Conservation (phyloP, 495 filamentous ascomycete genomes). For the Saxispiralis lemnorum region DNA sequence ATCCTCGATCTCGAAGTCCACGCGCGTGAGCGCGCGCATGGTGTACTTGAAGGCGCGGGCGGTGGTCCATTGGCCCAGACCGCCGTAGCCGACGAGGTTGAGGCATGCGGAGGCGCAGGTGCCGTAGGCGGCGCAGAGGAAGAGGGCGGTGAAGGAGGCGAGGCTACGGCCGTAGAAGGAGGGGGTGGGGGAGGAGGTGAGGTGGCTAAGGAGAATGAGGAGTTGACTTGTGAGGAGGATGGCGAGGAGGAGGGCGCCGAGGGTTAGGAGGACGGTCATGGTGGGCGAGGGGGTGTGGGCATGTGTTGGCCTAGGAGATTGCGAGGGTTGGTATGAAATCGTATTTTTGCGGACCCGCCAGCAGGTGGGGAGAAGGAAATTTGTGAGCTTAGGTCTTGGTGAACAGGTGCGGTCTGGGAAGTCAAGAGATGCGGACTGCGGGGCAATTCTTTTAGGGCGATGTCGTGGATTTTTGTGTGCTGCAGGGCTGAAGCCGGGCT, state of each 20-base stretch:
- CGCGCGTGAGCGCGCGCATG: constrained; percentile 58
- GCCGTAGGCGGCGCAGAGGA: constrained; percentile 57
- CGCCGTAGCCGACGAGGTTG: constrained; percentile 49
- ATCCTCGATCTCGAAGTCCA: constrained; percentile 51
- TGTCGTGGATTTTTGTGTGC: too few species aligned
- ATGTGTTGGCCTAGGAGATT: too few species aligned
- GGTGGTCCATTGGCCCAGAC: constrained; percentile 70
- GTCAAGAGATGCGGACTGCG: too few species aligned
- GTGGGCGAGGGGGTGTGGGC: not conserved
- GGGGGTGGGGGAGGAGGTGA: constrained; percentile 3
- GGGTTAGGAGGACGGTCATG: constrained; percentile 6
- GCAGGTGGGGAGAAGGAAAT: too few species aligned
- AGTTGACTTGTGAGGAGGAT: constrained; percentile 31
- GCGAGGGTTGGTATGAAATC: too few species aligned
- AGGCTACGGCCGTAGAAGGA: constrained; percentile 53
- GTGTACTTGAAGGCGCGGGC: constrained; percentile 58
- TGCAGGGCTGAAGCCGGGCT: too few species aligned
- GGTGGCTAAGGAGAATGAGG: constrained; percentile 19
- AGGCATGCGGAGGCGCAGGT: constrained; percentile 55
- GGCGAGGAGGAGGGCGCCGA: constrained; percentile 26
- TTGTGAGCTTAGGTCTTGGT: too few species aligned
- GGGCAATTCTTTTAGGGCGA: too few species aligned
- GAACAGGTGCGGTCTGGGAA: too few species aligned
- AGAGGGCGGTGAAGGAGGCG: constrained; percentile 49
- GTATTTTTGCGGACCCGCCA: too few species aligned